Evolutionary conservation across 805 yeast genomes (phyloP), one percentile per base, ranked within the genome.

Genomic region (Saccharomyces kudriavzevii): DNA sequence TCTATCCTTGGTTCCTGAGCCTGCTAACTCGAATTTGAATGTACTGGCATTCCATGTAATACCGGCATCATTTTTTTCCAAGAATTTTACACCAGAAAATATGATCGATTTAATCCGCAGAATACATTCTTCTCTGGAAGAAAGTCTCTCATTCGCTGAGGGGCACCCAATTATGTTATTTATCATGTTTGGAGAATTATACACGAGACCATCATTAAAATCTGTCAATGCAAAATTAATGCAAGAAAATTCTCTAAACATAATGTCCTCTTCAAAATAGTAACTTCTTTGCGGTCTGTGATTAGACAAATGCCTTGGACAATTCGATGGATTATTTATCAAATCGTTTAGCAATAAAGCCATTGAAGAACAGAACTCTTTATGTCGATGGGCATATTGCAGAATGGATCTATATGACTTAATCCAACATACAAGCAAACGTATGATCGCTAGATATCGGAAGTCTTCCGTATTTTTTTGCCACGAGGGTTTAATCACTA

Each of bases 381-480:
- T 54, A 45, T 69, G 53, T 54, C 70, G 57, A 52, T 58, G 73
- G 9, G 70, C 58, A 49, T 60, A 66, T 45, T 62, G 71, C 29
- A 69, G 61, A 52, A 76, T 75, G 31, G 68, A 54, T 56, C 74
- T 76, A 51, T 78, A 73, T 50, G 75, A 77, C 57, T 74, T 78
- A 35, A 82, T 61, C 86, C 86, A 83, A 54, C 78, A 76, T 17
- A 80, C 68, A 45, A 79, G 62, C 13, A 83, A 67, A 59, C 89
- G 71, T 0, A 80, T 24, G 69, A 58, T 27, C 74, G 79, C 52
- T 71, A 62, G n/a, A 64, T 52, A 48, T 40, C 55, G 50, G 8
- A 24, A 49, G 2, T 56, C 54, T 26, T 61, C 56, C 14, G 51
- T 51, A 6, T 57, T 50, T 8, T 51, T 55, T 17, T 20, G 45